Evolutionary conservation across 768 basidiomycete species (phyloP), one percentile per base, ranked within the genome.

Genomic region (Xerocomus spinulosus): DNA sequence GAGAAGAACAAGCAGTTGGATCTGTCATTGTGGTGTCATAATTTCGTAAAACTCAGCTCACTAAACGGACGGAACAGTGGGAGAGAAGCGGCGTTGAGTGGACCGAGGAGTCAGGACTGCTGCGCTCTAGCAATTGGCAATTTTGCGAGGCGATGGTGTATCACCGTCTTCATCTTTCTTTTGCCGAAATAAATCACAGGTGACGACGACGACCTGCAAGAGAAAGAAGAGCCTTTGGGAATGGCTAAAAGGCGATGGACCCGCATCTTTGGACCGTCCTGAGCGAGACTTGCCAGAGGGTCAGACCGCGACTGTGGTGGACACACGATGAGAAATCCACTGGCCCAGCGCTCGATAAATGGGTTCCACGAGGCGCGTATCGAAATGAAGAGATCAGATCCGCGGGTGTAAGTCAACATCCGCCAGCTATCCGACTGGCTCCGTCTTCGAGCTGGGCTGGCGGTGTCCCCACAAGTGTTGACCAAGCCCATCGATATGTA

Each of bases 11-110:
- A 33, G 32, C 32, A 34, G 45, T 49, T 50, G 45, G 44, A 60
- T 46, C 23, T 34, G 63, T 53, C 61, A 55, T 42, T 39, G 44
- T 61, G 45, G 15, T 55, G 64, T 68, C 56, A 68, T 56, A n/a
- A 59, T 67, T 48, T 57, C 65, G 63, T 62, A 68, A 68, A 62
- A 53, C 21, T 53, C 23, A 50, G 42, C 63, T 56, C 55, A 62
- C 51, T 47, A 45, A 32, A 53, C 44, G 46, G 42, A 47, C 44
- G 53, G 55, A 66, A 54, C 51, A 51, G 21, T 46, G 49, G 44
- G 12, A 49, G 38, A 42, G 36, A 52, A 45, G 51, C 46, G 59
- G 54, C 37, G 46, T 45, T 39, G 42, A 48, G 40, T 14, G 29
- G 28, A 46, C 46, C 43, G 49, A 63, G 42, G 26, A 34, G 42